Evolutionary conservation across 2,329 filamentous ascomycete species (phyloP).

Genomic region (Simplicillium aogashimaense): DNA sequence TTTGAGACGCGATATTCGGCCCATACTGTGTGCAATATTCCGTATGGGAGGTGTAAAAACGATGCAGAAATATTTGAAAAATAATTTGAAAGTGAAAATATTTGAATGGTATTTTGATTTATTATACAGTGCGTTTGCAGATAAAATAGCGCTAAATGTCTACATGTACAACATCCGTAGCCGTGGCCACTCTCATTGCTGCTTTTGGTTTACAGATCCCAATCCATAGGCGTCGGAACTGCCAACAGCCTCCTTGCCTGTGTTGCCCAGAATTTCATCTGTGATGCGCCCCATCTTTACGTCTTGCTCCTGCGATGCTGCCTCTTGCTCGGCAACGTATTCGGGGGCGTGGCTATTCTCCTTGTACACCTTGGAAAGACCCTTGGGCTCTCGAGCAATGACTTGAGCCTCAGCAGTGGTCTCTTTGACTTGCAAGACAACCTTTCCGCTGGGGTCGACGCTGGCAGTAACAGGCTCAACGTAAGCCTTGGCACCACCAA

Average conservation of each 20-base stretch:
- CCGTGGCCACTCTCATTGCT: not conserved
- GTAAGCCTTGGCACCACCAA: conserved; percentile 46
- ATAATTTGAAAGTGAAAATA: conserved; percentile 8
- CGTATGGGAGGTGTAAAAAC: no score
- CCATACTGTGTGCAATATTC: no score
- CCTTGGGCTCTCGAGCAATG: conserved; percentile 35
- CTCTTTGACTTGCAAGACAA: conserved; percentile 33
- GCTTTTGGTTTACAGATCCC: conserved; percentile 1
- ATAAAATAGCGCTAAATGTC: no score
- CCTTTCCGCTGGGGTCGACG: conserved; percentile 39
- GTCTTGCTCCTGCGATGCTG: not conserved
- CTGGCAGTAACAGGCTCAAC: conserved; percentile 32
- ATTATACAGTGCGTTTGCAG: no score
- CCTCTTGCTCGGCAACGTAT: conserved; percentile 9
- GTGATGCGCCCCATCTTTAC: conserved; percentile 1
- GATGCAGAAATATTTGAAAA: no score
- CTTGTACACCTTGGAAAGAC: conserved; percentile 22
- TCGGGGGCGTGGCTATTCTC: conserved; percentile 5
- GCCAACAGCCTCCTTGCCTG: conserved; percentile 47
- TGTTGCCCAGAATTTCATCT: conserved; percentile 45
- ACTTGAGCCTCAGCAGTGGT: conserved; percentile 26
- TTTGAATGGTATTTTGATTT: conserved; percentile 5
- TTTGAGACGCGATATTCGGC: no score
- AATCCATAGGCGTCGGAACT: conserved; percentile 29
- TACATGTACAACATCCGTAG: no score